Conservation (phyloP, 1,139 yeast species). For the Arxiozyma slooffiae region DNA sequence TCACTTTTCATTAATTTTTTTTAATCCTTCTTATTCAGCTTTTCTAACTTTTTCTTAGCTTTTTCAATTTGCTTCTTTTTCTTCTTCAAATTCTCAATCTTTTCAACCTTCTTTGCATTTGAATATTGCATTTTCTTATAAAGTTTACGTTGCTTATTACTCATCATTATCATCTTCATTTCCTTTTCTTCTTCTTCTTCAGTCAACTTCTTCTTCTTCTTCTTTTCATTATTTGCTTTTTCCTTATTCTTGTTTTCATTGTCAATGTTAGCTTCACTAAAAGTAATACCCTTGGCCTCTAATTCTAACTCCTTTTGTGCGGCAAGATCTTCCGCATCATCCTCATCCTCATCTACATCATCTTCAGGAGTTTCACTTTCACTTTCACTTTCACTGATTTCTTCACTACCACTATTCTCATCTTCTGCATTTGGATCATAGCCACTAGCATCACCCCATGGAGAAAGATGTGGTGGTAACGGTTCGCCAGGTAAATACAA, state of each 20-base stretch:
- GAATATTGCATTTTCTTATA: constrained; percentile 95
- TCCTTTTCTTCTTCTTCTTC: constrained; percentile 74
- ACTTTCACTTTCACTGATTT: constrained; percentile 41
- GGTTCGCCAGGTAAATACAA: constrained; percentile 89
- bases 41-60: constrained; percentile 47
- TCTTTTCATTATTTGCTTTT: constrained; percentile 19
- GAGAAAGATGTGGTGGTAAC: constrained; percentile 92
- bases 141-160: constrained; percentile 87
- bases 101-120: constrained; percentile 70
- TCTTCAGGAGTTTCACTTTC: constrained; percentile 39
- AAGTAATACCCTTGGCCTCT: constrained; percentile 82
- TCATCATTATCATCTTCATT: constrained; percentile 91
- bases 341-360: too few species aligned
- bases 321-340: constrained; percentile 48
- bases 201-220: constrained; percentile 36
- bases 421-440: constrained; percentile 71
- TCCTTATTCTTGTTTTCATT: constrained; percentile 18
- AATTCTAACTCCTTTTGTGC: constrained; percentile 80
- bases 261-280: constrained; percentile 44
- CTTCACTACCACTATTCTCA: constrained; percentile 42
- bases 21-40: constrained; percentile 26
- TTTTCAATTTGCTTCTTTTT: constrained; percentile 73
- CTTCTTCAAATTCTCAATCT: constrained; percentile 62
- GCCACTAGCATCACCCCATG: constrained; percentile 95
- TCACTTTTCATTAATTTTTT: neutral